Conservation (phyloP, 768 basidiomycete genomes). For the Boletus subcaerulescens region DNA sequence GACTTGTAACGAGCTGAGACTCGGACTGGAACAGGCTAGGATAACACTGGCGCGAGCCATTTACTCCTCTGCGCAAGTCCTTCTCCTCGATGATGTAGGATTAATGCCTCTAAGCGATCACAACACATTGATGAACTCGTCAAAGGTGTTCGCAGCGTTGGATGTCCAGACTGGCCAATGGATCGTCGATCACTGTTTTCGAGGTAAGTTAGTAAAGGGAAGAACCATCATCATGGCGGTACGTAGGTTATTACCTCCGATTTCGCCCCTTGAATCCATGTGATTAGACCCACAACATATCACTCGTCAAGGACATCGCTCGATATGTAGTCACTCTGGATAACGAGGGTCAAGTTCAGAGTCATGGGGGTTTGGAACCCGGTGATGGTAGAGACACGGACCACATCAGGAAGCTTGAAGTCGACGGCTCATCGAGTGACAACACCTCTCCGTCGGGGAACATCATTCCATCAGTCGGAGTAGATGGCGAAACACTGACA, state of each 20-base stretch:
- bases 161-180: conserved; percentile 53
- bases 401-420: not conserved
- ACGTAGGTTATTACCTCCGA: not conserved
- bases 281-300: conserved; percentile 32
- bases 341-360: conserved; percentile 47
- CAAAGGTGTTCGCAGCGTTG: conserved; percentile 48
- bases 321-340: conserved; percentile 50
- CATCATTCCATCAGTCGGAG: conserved; percentile 9
- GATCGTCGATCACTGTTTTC: conserved; percentile 46
- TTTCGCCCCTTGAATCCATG: not conserved
- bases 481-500: conserved; percentile 4
- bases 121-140: not conserved
- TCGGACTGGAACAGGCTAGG: conserved; percentile 34
- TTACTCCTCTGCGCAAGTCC: conserved; percentile 54
- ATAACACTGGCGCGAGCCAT: conserved; percentile 56
- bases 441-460: conserved; percentile 24
- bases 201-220: conserved; percentile 2
- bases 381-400: not conserved
- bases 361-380: conserved; percentile 43
- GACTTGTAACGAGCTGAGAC: not conserved
- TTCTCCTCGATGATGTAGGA: conserved; percentile 68
- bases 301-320: conserved; percentile 22
- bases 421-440: not conserved
- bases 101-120: not conserved
- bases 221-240: conserved; percentile 11